Evolutionary conservation across 805 yeast species (phyloP).

Genomic region (Wickerhamiella brachini): DNA sequence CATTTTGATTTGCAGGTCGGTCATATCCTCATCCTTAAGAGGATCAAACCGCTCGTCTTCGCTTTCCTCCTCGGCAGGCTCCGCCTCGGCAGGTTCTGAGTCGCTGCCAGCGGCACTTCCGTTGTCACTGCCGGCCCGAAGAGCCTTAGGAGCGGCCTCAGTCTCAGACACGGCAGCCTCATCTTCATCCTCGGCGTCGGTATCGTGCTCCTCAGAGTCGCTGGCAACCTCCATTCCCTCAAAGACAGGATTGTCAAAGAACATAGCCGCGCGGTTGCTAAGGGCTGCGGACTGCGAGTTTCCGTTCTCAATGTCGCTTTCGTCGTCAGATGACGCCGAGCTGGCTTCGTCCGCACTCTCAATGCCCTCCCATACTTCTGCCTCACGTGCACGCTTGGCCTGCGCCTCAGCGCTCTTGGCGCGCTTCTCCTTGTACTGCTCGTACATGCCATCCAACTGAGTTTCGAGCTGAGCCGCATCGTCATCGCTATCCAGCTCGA

Average conservation of each 20-base stretch:
- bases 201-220: conserved; percentile 18
- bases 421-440: conserved; percentile 39
- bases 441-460: conserved; percentile 73
- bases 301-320: conserved; percentile 13
- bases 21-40: conserved; percentile 19
- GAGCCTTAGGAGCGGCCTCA: conserved; percentile 5
- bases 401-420: conserved; percentile 35
- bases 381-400: conserved; percentile 39
- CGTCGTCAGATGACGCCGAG: conserved; percentile 15
- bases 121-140: conserved; percentile 3
- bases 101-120: conserved; percentile 1
- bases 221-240: conserved; percentile 16
- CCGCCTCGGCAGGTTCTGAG: conserved; percentile 7
- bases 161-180: not conserved
- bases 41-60: conserved; percentile 10
- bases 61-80: conserved; percentile 15
- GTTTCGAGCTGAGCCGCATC: conserved; percentile 50
- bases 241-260: conserved; percentile 28
- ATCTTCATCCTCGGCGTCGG: conserved; percentile 10
- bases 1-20: conserved; percentile 41
- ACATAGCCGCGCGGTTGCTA: conserved; percentile 25
- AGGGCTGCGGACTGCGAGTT: conserved; percentile 8
- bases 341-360: conserved; percentile 21
- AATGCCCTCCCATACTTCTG: conserved; percentile 24
- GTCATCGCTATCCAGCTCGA: conserved; percentile 21